Percentiles rank a stretch among this genome's conserved stretches.
phyloP scores from a whole-genome alignment of 495 filamentous ascomycete genomes.

The Sordaria brevicollis region DNA sequence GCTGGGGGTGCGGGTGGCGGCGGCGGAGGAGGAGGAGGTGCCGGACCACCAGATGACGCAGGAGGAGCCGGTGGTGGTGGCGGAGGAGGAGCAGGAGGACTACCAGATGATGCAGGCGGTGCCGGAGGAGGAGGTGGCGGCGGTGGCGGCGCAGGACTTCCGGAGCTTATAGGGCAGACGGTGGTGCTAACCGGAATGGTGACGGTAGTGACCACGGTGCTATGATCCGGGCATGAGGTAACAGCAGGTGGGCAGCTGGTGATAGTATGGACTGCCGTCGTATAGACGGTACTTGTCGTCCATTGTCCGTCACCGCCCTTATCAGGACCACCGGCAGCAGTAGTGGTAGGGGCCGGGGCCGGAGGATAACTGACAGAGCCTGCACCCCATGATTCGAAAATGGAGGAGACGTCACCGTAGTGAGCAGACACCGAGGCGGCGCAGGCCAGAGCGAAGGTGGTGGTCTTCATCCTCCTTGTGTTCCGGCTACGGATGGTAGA shows the following conservation, averaged over 20 bases:
- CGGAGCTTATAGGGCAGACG: constrained; percentile 23
- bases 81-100: constrained; percentile 1
- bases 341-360: constrained; percentile 5
- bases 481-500: neutral
- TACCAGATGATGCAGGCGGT: constrained; percentile 4
- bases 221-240: constrained; percentile 18
- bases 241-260: constrained; percentile 15
- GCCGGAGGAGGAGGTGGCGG: constrained; percentile 5
- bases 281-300: constrained; percentile 26
- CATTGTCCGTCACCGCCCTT: constrained; percentile 6
- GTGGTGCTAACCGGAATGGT: constrained; percentile 24
- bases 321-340: neutral
- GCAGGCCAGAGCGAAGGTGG: constrained; percentile 15
- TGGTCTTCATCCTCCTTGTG: constrained; percentile 16
- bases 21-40: constrained; percentile 9
- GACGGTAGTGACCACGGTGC: constrained; percentile 27
- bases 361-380: constrained; percentile 1
- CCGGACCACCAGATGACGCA: constrained; percentile 4
- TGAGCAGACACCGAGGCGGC: constrained; percentile 16
- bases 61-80: constrained; percentile 8
- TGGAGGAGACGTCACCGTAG: neutral
- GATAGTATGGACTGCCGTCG: constrained; percentile 18
- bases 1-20: constrained; percentile 5
- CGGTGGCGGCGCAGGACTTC: constrained; percentile 1
- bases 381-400: neutral